phyloP scores from a whole-genome alignment of 176 grass and related monocot species.

The Sorghum bicolor region Sorghum_bicolor_NCBIv3 NC_012872.2:57478501-57479000 shows the following conservation, averaged over 20 bases:
- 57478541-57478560: no score
- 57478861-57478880: no score
- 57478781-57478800: not conserved
- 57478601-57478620: not conserved
- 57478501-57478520: no score
- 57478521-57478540: no score
- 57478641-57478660: conserved; percentile 9
- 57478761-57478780: no score
- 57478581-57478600: not conserved
- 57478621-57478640: not conserved
- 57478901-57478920: not conserved
- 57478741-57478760: conserved; percentile 11
- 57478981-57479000: no score
- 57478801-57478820: not conserved
- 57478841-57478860: not conserved
- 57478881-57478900: not conserved
- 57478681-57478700: no score
- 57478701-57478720: not conserved
- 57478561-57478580: not conserved
- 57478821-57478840: conserved; percentile 7
- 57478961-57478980: not conserved
- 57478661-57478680: not conserved
- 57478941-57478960: not conserved
- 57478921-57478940: not conserved
- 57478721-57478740: conserved; percentile 14